phyloP scores from a whole-genome alignment of 2,329 filamentous ascomycete genomes.

The Aspergillus clavatus region DNA sequence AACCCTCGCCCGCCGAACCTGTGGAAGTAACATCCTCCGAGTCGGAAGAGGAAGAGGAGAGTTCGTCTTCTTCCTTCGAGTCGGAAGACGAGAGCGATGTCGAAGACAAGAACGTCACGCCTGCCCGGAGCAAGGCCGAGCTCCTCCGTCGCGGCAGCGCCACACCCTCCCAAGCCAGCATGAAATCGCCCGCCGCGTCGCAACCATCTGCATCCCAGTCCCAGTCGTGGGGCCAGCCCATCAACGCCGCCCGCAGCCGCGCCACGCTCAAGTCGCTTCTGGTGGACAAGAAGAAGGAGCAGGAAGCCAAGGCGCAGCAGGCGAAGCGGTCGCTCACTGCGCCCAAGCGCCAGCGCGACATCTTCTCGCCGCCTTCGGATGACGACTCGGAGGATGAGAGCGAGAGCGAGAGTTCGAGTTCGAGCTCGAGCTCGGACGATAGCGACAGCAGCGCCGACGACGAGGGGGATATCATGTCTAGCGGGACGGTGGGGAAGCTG shows the following conservation, averaged over 20 bases:
- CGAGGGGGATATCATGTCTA: slow-evolving; percentile 22
- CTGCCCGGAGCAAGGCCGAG: slow-evolving; percentile 2
- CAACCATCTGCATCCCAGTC: slow-evolving; percentile 1
- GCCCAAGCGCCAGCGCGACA: neutral
- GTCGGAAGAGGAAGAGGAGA: slow-evolving; percentile 1
- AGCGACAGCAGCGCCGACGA: slow-evolving; percentile 12
- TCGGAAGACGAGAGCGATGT: slow-evolving; percentile 2
- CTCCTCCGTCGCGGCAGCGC: too few relatives aligned
- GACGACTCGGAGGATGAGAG: slow-evolving; percentile 13
- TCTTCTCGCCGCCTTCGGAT: slow-evolving; percentile 13
- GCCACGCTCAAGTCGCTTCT: slow-evolving; percentile 6
- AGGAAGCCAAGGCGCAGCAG: slow-evolving; percentile 5
- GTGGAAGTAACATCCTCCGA: slow-evolving; percentile 6
- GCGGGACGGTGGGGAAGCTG: slow-evolving; percentile 15
- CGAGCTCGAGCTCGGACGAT: slow-evolving; percentile 10
- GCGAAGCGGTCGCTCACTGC: neutral
- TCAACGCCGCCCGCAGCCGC: neutral
- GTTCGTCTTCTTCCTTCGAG: slow-evolving; percentile 2
- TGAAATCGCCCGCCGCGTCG: neutral
- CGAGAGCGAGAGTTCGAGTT: slow-evolving; percentile 9
- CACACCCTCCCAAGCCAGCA: neutral
- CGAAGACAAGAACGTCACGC: neutral
- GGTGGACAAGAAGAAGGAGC: slow-evolving; percentile 6
- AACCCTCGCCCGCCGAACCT: neutral
- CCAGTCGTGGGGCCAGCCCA: slow-evolving; percentile 4